These are phyloP conservation scores for Beta vulgaris DNA, from an alignment of 148 eudicot species.

Conservation along the genomic window DNA sequence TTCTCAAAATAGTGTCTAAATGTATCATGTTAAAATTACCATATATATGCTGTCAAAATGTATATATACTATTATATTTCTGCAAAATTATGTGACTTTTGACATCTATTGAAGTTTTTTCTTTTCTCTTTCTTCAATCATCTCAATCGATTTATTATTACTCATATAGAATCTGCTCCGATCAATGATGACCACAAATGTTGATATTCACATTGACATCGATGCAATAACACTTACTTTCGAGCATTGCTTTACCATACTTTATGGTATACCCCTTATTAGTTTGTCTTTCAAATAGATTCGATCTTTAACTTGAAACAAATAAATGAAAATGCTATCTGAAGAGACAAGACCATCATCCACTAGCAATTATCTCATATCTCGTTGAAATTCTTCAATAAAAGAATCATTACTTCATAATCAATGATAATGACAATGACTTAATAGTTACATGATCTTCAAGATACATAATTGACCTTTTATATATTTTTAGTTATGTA, in stretches of 20 bases:
- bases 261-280: constrained; percentile 3
- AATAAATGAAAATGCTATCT: neutral
- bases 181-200: neutral
- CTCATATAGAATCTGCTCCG: no score
- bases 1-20: neutral
- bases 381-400: neutral
- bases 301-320: neutral
- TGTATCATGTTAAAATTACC: constrained; percentile 1
- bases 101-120: neutral
- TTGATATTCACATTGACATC: neutral
- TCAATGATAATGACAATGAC: neutral
- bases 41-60: neutral
- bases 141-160: neutral
- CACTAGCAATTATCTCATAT: neutral
- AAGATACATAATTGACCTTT: no score
- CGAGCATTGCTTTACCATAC: neutral
- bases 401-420: neutral
- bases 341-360: constrained; percentile 9
- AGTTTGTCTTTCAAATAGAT: neutral
- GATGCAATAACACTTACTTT: constrained; percentile 12
- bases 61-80: neutral
- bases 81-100: neutral
- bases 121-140: neutral
- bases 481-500: no score
- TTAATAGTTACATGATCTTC: no score